A percentile compares a stretch with the other conserved stretches of the same genome.
Conservation (phyloP, 2,329 filamentous ascomycete species). For the Trichoderma sp. region DNA sequence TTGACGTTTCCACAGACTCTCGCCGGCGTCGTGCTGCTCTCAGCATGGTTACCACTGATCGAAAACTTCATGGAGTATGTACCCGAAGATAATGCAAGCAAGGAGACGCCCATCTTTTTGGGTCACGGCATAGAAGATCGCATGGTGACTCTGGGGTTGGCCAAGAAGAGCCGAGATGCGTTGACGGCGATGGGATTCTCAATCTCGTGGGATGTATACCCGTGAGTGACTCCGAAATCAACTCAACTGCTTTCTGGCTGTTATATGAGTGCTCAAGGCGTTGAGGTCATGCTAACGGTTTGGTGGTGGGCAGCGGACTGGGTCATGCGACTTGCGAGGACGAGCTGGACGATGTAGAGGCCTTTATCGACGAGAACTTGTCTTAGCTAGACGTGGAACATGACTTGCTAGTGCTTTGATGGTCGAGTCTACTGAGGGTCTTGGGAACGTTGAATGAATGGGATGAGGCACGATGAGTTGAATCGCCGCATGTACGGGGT, state of each 20-base stretch:
- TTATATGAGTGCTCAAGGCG: background rate
- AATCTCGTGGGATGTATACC: slow-evolving; percentile 73
- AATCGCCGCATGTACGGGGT: background rate
- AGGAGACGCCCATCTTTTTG: slow-evolving; percentile 78
- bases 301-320: slow-evolving; percentile 52
- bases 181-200: slow-evolving; percentile 67
- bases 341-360: slow-evolving; percentile 81
- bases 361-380: slow-evolving; percentile 29
- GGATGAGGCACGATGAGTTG: background rate
- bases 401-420: background rate
- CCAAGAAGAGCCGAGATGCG: slow-evolving; percentile 59
- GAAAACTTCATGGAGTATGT: slow-evolving; percentile 42
- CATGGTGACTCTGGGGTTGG: slow-evolving; percentile 66
- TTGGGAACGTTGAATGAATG: background rate
- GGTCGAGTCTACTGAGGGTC: background rate
- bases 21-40: slow-evolving; percentile 81
- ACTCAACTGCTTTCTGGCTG: background rate
- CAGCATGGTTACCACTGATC: slow-evolving; percentile 73
- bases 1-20: slow-evolving; percentile 70
- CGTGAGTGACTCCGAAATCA: slow-evolving; percentile 47
- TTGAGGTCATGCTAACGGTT: background rate
- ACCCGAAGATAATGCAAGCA: slow-evolving; percentile 38
- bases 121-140: slow-evolving; percentile 74
- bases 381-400: background rate
- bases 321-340: slow-evolving; percentile 71